Conservation (phyloP, 1,139 yeast genomes). For the Hyphopichia wangnamkhiaoensis region DNA sequence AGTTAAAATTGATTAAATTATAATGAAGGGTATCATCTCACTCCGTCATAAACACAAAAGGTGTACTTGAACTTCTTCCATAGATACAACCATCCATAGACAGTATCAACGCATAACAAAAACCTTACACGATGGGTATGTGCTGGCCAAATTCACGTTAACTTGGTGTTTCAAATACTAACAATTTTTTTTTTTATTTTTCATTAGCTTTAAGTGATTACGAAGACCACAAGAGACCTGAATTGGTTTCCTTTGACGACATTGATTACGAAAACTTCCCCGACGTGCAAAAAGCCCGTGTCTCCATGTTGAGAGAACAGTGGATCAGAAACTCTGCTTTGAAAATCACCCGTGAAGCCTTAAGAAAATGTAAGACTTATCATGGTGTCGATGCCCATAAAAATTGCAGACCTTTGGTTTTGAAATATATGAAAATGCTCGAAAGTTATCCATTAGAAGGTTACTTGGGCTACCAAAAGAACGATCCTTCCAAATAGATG, state of each 20-base stretch:
- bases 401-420: constrained; percentile 59
- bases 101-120: too few species aligned
- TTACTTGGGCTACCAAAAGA: constrained; percentile 79
- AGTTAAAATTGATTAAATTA: constrained; percentile 1
- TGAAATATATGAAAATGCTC: constrained; percentile 75
- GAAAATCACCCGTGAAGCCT: constrained; percentile 69
- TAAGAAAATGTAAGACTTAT: constrained; percentile 74
- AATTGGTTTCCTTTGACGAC: constrained; percentile 80
- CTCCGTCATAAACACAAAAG: too few species aligned
- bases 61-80: too few species aligned
- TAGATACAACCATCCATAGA: too few species aligned
- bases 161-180: not conserved
- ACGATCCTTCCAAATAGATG: constrained; percentile 73
- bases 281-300: constrained; percentile 72
- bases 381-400: constrained; percentile 79
- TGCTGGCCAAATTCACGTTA: not conserved
- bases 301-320: constrained; percentile 76
- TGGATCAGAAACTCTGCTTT: constrained; percentile 73
- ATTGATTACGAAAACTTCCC: constrained; percentile 70
- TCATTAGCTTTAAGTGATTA: constrained; percentile 36
- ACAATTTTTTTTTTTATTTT: too few species aligned
- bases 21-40: too few species aligned
- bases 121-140: constrained; percentile 1
- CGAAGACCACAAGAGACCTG: constrained; percentile 63
- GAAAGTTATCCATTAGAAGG: constrained; percentile 71